A percentile compares a stretch with the other conserved stretches of the same genome.
Conservation (phyloP, 805 yeast genomes). For the Metschnikowia lochheadii region DNA sequence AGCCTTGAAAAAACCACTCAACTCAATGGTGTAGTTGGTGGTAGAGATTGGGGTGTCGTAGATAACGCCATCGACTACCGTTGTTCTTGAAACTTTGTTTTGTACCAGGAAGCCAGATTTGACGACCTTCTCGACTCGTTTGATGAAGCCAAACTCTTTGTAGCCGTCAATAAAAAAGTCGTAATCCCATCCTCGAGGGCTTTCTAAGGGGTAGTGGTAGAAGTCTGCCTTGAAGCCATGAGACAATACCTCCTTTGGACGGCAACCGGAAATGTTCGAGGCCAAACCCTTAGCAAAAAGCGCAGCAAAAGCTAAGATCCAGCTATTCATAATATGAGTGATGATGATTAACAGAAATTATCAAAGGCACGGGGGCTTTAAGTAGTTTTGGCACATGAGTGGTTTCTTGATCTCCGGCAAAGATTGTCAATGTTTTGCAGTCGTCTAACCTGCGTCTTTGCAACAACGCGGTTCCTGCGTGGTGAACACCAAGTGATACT, state of each 20-base stretch:
- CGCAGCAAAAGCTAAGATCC: background rate
- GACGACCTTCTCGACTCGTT: background rate
- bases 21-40: conserved; percentile 6
- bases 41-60: conserved; percentile 2
- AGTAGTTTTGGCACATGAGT: no score
- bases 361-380: no score
- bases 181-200: background rate
- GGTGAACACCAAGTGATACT: no score
- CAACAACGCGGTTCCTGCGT: no score
- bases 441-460: no score
- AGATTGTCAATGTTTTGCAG: no score
- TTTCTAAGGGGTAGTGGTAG: background rate
- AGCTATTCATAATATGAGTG: no score
- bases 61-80: background rate
- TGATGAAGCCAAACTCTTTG: background rate
- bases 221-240: background rate
- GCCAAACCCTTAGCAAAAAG: background rate
- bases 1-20: conserved; percentile 9
- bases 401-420: no score
- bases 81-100: background rate
- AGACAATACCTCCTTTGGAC: background rate
- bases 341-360: no score
- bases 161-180: background rate
- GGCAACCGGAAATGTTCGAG: background rate
- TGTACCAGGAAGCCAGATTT: background rate